A percentile compares a stretch with the other conserved stretches of the same genome.
Conservation (phyloP, 2,329 filamentous ascomycete genomes). For the Monosporascus sp. region DNA sequence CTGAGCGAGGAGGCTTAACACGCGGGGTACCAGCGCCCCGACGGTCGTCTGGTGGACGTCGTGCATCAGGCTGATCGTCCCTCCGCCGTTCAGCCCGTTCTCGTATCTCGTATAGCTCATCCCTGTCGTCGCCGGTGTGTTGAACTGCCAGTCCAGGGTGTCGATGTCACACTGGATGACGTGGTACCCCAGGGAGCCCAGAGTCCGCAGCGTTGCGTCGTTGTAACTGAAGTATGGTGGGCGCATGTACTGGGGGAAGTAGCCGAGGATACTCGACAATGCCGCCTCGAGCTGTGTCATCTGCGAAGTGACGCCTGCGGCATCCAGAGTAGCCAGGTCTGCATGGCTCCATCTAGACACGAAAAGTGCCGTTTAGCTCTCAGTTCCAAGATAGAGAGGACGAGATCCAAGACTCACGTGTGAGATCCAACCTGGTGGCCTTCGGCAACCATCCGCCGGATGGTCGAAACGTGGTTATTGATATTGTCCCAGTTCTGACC, state of each 20-base stretch:
- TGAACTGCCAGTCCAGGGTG: slow-evolving; percentile 37
- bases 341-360: slow-evolving; percentile 37
- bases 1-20: slow-evolving; percentile 19
- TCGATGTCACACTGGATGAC: slow-evolving; percentile 41
- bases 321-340: slow-evolving; percentile 35
- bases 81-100: slow-evolving; percentile 25
- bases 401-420: slow-evolving; percentile 26
- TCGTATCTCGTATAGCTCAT: slow-evolving; percentile 27
- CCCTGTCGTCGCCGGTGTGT: slow-evolving; percentile 23
- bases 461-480: slow-evolving; percentile 16
- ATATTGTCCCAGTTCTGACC: slow-evolving; percentile 42
- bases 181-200: slow-evolving; percentile 43
- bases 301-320: slow-evolving; percentile 31
- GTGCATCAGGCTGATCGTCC: slow-evolving; percentile 29
- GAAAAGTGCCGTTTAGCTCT: background rate
- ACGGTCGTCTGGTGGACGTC: slow-evolving; percentile 33
- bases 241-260: slow-evolving; percentile 47
- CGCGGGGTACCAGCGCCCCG: slow-evolving; percentile 22
- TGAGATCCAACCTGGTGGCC: slow-evolving; percentile 48
- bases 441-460: slow-evolving; percentile 28
- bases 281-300: slow-evolving; percentile 43
- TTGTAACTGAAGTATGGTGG: slow-evolving; percentile 41
- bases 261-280: slow-evolving; percentile 40
- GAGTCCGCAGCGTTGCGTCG: slow-evolving; percentile 24
- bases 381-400: too few relatives aligned